Evolutionary conservation across 768 basidiomycete genomes (phyloP).

Genomic region (Amanita fuliginea): DNA sequence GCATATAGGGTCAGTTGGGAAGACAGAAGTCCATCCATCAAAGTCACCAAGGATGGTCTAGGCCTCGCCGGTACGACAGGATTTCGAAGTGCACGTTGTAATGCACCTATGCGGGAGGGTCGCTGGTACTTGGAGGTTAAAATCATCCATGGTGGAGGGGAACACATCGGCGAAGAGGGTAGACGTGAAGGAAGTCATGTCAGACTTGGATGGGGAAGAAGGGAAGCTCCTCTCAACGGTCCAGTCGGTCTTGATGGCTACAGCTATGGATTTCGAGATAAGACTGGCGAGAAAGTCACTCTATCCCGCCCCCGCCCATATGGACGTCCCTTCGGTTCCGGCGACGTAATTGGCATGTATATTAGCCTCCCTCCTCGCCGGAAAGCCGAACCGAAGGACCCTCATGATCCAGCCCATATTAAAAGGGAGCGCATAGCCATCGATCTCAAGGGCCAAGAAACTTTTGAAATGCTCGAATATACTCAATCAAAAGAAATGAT

Average conservation of each 20-base stretch:
- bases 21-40: slow-evolving; percentile 74
- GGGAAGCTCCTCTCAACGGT: slow-evolving; percentile 89
- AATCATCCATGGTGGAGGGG: slow-evolving; percentile 66
- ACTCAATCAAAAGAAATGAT: slow-evolving; percentile 86
- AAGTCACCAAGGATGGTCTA: slow-evolving; percentile 69
- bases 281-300: slow-evolving; percentile 83
- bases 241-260: slow-evolving; percentile 93
- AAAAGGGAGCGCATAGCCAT: slow-evolving; percentile 89
- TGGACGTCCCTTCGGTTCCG: slow-evolving; percentile 60
- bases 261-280: slow-evolving; percentile 86
- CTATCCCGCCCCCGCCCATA: slow-evolving; percentile 75
- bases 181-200: slow-evolving; percentile 69
- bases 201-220: slow-evolving; percentile 81
- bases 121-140: slow-evolving; percentile 92
- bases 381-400: slow-evolving; percentile 47
- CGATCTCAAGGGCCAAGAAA: slow-evolving; percentile 92
- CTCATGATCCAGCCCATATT: slow-evolving; percentile 71
- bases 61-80: slow-evolving; percentile 76
- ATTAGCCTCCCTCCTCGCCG: slow-evolving; percentile 73
- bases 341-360: slow-evolving; percentile 90
- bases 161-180: slow-evolving; percentile 34
- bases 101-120: slow-evolving; percentile 82
- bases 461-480: slow-evolving; percentile 92
- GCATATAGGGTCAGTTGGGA: slow-evolving; percentile 79
- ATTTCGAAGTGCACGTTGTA: slow-evolving; percentile 83